These are phyloP conservation scores for Cladosporium sp. DNA, from an alignment of 2,329 filamentous ascomycete genomes.

Conservation along the genomic window DNA sequence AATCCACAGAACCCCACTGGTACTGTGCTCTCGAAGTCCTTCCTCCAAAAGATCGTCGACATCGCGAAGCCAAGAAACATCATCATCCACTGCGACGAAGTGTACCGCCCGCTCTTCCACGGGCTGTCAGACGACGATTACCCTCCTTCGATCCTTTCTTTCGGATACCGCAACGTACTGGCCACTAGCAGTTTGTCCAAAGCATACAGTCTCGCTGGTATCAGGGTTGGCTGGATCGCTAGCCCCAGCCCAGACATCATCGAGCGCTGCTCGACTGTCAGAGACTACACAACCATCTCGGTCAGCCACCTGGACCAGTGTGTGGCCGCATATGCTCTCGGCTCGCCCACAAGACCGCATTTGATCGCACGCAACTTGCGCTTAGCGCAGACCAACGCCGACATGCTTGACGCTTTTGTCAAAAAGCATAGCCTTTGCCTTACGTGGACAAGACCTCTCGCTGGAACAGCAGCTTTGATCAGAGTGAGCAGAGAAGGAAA, in stretches of 20 bases:
- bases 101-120: slow-evolving; percentile 82
- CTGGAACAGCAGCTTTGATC: neutral
- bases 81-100: slow-evolving; percentile 73
- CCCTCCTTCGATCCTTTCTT: slow-evolving; percentile 67
- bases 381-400: neutral
- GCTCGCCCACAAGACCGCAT: slow-evolving; percentile 63
- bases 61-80: slow-evolving; percentile 65
- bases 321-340: slow-evolving; percentile 73
- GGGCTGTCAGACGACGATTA: slow-evolving; percentile 41
- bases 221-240: slow-evolving; percentile 81
- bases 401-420: neutral
- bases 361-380: slow-evolving; percentile 35
- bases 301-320: slow-evolving; percentile 79
- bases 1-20: slow-evolving; percentile 86
- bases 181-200: slow-evolving; percentile 83
- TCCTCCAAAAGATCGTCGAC: slow-evolving; percentile 62
- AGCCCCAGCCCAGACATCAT: slow-evolving; percentile 44
- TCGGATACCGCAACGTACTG: slow-evolving; percentile 70
- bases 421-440: neutral
- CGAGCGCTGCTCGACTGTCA: slow-evolving; percentile 61
- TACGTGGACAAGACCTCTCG: neutral
- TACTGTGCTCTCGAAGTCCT: slow-evolving; percentile 61
- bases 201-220: slow-evolving; percentile 77
- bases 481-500: neutral
- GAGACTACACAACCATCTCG: slow-evolving; percentile 84